Base-by-base conservation (phyloP, 2,329 filamentous ascomycete genomes). In the Xylogone sp. region DNA sequence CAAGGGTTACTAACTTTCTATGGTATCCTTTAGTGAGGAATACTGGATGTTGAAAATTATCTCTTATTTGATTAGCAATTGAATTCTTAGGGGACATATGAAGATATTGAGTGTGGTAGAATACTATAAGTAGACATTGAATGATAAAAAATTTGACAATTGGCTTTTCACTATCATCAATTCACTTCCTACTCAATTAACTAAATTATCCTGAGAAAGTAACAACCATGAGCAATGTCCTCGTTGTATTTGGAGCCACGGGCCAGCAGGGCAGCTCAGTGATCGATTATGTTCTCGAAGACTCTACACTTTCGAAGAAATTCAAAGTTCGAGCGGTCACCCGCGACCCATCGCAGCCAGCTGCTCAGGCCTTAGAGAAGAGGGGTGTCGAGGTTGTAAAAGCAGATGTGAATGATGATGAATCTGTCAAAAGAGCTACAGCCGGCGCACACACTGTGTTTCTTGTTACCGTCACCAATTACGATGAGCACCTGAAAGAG, bases 251-350 rank as follows among this genome's bases (percentile, higher is more conserved):
- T 47, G 77, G 77, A 8, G 76, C 76, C 20, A 81, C 77, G 0
- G 76, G 77, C 53, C 69, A 75, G 31, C 78, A 81, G 61, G 77
- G 78, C 18, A 66, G 74, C 10, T 75, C 74, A 8, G 67, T 79
- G 8, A 66, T 79, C 50, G 62, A 71, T 45, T 62, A 67, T 21
- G 66, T 81, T 10, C 68, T 79, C 9, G 67, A 67, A 31, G 71
- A 79, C 56, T 58, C 71, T 1, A 59, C 62, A 2, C 69, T 81
- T 18, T 75, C 73, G 1, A 59, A 69, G 42, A 59, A 72, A 49
- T 81, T 71, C 66, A 72, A 66, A 45, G 67, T 81, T 50, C 73
- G 77, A 7, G 76, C 69, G 34, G 68, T 81, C 44, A 77, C 74
- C 12, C 74, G 77, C n/a, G 71, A 79, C 57, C 19, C 6, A 2